A percentile compares a stretch with the other conserved stretches of the same genome.
phyloP scores from a whole-genome alignment of 2,329 filamentous ascomycete genomes.

The Arachnopeziza araneosa region DNA sequence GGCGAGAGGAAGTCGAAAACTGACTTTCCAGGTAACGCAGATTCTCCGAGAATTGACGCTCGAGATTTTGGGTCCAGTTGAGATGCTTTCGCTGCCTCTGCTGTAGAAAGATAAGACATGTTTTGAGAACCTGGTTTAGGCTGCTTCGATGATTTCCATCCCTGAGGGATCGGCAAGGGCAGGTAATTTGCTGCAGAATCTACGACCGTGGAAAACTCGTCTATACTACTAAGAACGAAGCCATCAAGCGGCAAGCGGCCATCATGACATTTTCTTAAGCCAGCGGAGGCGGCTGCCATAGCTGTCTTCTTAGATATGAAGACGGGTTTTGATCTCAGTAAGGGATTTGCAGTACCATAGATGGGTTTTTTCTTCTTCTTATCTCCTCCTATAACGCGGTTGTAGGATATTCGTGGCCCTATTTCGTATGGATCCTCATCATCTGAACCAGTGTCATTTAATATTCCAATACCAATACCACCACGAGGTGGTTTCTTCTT shows the following conservation, averaged over 20 bases:
- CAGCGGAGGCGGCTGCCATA: slow-evolving; percentile 35
- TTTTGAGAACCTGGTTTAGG: slow-evolving; percentile 32
- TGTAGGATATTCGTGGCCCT: slow-evolving; percentile 86
- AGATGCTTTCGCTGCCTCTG: slow-evolving; percentile 73
- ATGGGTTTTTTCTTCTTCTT: slow-evolving; percentile 70
- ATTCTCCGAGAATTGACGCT: slow-evolving; percentile 75
- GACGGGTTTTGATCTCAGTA: slow-evolving; percentile 61
- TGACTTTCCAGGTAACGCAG: slow-evolving; percentile 80
- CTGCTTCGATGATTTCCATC: slow-evolving; percentile 63
- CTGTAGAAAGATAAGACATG: slow-evolving; percentile 55
- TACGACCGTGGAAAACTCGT: slow-evolving; percentile 41
- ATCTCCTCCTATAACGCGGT: slow-evolving; percentile 71
- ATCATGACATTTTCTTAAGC: slow-evolving; percentile 71
- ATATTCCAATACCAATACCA: slow-evolving; percentile 78
- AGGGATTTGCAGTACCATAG: slow-evolving; percentile 54
- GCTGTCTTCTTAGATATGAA: slow-evolving; percentile 66
- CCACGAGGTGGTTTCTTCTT: slow-evolving; percentile 45
- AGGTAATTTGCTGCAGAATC: slow-evolving; percentile 45
- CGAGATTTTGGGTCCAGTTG: slow-evolving; percentile 70
- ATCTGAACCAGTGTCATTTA: slow-evolving; percentile 92
- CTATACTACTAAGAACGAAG: slow-evolving; percentile 63
- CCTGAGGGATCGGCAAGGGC: slow-evolving; percentile 63
- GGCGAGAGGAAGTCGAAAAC: slow-evolving; percentile 89
- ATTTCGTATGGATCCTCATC: slow-evolving; percentile 93
- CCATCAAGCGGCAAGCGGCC: slow-evolving; percentile 74